phyloP scores from a whole-genome alignment of 2,329 filamentous ascomycete genomes.

The Amauroascus verrucosus region DNA sequence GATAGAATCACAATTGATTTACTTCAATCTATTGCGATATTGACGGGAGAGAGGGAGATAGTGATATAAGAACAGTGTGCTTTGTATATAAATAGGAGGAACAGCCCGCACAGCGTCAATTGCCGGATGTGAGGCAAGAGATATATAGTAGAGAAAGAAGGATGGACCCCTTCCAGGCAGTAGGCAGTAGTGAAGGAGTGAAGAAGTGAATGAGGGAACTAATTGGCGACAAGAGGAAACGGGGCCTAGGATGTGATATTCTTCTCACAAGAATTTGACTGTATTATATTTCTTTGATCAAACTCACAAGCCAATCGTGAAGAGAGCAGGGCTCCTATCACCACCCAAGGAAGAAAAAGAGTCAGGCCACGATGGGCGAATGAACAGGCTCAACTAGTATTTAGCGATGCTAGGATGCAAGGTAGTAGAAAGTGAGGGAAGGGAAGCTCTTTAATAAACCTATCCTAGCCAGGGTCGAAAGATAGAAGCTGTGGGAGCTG shows the following conservation, averaged over 20 bases:
- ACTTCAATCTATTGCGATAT: not conserved
- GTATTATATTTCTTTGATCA: not conserved
- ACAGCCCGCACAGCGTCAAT: not conserved
- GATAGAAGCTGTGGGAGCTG: not conserved
- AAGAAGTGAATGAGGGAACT: not conserved
- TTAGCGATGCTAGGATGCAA: not conserved
- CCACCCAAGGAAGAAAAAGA: not conserved
- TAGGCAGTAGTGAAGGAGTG: not conserved
- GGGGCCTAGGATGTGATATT: not conserved
- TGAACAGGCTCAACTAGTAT: too few species aligned
- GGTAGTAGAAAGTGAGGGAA: not conserved
- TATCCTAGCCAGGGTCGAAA: not conserved
- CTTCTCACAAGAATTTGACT: not conserved
- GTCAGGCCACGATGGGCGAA: not conserved
- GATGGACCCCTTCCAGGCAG: too few species aligned
- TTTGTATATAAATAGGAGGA: constrained; percentile 4
- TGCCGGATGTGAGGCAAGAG: not conserved
- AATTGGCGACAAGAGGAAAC: not conserved
- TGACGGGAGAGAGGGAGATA: not conserved
- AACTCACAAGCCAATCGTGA: not conserved
- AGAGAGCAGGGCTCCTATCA: not conserved
- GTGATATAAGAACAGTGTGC: not conserved
- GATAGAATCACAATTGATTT: not conserved
- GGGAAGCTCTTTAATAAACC: not conserved
- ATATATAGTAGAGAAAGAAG: not conserved